Conservation (phyloP, 345 rosid genomes). For the Microcos paniculata region DNA sequence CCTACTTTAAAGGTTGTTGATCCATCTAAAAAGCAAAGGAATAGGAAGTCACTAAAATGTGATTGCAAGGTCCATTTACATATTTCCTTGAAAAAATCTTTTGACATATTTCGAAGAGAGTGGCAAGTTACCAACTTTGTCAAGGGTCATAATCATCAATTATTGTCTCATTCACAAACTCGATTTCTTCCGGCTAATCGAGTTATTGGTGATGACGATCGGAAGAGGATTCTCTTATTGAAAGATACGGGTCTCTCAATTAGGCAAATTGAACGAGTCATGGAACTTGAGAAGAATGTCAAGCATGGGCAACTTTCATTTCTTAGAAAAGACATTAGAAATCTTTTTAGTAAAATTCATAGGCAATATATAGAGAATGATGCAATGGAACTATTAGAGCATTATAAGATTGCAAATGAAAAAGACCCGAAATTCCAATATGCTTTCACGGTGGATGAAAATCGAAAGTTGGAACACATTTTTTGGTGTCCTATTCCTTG, state of each 20-base stretch:
- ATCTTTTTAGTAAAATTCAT: too few relatives aligned
- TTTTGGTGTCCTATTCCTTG: too few relatives aligned
- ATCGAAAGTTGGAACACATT: too few relatives aligned
- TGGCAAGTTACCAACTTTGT: slow-evolving; percentile 1
- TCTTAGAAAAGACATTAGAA: background rate
- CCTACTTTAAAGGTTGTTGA: too few relatives aligned
- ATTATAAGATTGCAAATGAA: too few relatives aligned
- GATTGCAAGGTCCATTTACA: background rate
- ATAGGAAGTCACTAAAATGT: background rate
- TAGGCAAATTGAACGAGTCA: background rate
- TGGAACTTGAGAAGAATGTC: slow-evolving; percentile 2
- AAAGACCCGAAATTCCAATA: too few relatives aligned
- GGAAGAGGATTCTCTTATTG: background rate
- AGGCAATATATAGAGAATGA: too few relatives aligned
- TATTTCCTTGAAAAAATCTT: too few relatives aligned
- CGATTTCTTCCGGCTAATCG: background rate
- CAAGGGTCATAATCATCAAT: background rate
- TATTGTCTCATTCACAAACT: background rate
- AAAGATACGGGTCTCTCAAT: too few relatives aligned
- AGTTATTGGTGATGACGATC: background rate
- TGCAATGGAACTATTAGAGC: too few relatives aligned
- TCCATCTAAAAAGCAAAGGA: background rate
- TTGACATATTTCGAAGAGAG: background rate
- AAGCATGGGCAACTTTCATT: background rate
- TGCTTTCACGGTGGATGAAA: too few relatives aligned